A percentile compares a stretch with the other conserved stretches of the same genome.
These are phyloP conservation scores for Barnettozyma siamensis DNA, from an alignment of 805 yeast genomes.

Conservation along the genomic window DNA sequence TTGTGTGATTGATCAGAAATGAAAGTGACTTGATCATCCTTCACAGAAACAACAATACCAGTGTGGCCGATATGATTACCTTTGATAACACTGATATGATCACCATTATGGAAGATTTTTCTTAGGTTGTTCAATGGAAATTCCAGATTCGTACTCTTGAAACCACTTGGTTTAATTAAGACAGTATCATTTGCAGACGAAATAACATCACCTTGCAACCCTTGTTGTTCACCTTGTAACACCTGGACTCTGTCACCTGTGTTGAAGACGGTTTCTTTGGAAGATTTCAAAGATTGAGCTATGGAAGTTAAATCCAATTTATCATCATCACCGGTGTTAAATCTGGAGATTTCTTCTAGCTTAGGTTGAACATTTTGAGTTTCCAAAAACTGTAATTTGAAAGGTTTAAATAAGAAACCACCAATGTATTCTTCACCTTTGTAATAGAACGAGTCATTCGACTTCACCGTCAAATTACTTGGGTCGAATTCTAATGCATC, in stretches of 20 bases:
- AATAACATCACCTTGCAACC: constrained; percentile 74
- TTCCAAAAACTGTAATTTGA: constrained; percentile 74
- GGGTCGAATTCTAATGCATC: constrained; percentile 86
- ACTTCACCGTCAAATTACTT: constrained; percentile 61
- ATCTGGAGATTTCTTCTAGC: constrained; percentile 80
- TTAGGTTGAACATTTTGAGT: constrained; percentile 81
- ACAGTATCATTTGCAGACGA: constrained; percentile 63
- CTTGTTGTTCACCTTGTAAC: constrained; percentile 88
- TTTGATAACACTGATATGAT: constrained; percentile 85
- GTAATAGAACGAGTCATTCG: constrained; percentile 62
- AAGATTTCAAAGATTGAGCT: constrained; percentile 76
- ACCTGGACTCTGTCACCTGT: constrained; percentile 94
- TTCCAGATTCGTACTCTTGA: constrained; percentile 54
- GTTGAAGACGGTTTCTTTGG: constrained; percentile 61
- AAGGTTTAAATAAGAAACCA: constrained; percentile 84
- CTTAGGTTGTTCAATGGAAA: constrained; percentile 78
- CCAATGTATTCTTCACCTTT: constrained; percentile 84
- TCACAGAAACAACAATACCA: constrained; percentile 82
- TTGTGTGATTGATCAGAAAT: constrained; percentile 83
- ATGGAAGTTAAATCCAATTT: constrained; percentile 82
- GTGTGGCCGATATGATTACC: constrained; percentile 93
- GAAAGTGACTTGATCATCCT: constrained; percentile 81
- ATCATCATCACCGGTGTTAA: constrained; percentile 67
- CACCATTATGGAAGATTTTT: constrained; percentile 85
- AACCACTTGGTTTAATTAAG: constrained; percentile 38